These are phyloP conservation scores for Suillus spraguei DNA, from an alignment of 768 basidiomycete species.

Conservation along the genomic window DNA sequence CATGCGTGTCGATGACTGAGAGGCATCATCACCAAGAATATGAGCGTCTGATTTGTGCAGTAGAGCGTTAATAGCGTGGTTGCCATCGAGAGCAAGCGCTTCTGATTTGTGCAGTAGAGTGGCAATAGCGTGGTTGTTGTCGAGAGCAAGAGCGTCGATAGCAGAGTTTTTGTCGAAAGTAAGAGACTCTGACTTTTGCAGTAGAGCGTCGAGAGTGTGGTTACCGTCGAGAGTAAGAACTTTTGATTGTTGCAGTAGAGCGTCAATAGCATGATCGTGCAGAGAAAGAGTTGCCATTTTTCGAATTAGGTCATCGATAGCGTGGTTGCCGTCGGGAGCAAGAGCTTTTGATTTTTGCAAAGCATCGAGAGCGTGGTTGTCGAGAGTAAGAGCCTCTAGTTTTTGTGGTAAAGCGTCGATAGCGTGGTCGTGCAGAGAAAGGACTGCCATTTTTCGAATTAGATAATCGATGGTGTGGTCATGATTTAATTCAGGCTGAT, in stretches of 20 bases:
- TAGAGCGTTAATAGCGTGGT: background rate
- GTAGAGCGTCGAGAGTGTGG: too few species aligned
- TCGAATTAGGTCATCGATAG: background rate
- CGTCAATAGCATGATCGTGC: too few species aligned
- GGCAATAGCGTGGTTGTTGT: background rate
- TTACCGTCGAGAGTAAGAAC: too few species aligned
- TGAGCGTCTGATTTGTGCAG: background rate
- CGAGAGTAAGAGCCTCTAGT: too few species aligned
- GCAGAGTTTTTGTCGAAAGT: background rate
- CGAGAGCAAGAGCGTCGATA: background rate
- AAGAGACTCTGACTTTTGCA: too few species aligned
- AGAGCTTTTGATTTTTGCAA: background rate
- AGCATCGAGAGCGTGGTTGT: too few species aligned
- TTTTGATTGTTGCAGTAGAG: too few species aligned
- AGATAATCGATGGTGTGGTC: background rate
- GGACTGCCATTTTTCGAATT: background rate
- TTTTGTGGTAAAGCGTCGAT: too few species aligned
- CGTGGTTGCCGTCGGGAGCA: background rate
- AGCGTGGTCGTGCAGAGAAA: background rate
- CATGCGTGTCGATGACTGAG: background rate
- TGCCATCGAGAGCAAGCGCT: background rate
- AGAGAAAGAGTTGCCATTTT: background rate
- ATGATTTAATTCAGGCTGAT: background rate
- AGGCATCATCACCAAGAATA: background rate
- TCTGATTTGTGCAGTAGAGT: background rate